Conservation (phyloP, 2,329 filamentous ascomycete genomes). For the Chrysoporthe puriensis region DNA sequence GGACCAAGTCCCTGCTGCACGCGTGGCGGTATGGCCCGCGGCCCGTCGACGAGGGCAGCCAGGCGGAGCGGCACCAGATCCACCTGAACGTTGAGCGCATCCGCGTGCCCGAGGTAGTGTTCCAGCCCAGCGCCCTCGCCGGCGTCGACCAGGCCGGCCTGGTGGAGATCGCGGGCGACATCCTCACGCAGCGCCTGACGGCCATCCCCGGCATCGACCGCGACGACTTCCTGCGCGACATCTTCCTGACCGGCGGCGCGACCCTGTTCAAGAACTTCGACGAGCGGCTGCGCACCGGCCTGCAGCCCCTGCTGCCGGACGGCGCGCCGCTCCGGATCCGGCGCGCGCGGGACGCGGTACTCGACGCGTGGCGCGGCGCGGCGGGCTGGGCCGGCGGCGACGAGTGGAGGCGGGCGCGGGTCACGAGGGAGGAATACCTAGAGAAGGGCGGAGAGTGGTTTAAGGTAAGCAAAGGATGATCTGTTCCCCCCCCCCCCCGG, state of each 20-base stretch:
- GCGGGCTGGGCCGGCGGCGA: slow-evolving; percentile 76
- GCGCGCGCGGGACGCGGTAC: slow-evolving; percentile 72
- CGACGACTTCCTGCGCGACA: slow-evolving; percentile 75
- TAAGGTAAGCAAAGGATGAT: slow-evolving; percentile 63
- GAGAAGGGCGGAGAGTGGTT: slow-evolving; percentile 96
- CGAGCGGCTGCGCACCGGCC: slow-evolving; percentile 73
- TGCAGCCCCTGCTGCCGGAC: slow-evolving; percentile 73
- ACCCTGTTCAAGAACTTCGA: slow-evolving; percentile 87
- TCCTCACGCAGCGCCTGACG: slow-evolving; percentile 80
- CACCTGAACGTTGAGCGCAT: slow-evolving; percentile 97
- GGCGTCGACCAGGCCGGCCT: slow-evolving; percentile 93
- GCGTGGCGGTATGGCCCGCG: slow-evolving; percentile 87
- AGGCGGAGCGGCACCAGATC: slow-evolving; percentile 81
- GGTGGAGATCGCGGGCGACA: slow-evolving; percentile 88
- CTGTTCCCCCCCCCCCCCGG: not conserved
- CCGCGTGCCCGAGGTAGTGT: slow-evolving; percentile 89
- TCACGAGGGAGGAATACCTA: slow-evolving; percentile 80
- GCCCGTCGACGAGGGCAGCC: slow-evolving; percentile 79
- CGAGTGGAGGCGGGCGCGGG: slow-evolving; percentile 64
- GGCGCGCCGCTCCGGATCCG: slow-evolving; percentile 71
- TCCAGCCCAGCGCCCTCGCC: slow-evolving; percentile 83
- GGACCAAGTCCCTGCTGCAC: slow-evolving; percentile 90
- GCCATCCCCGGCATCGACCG: slow-evolving; percentile 54
- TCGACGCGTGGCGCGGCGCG: slow-evolving; percentile 94
- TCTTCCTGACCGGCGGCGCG: slow-evolving; percentile 95